A percentile compares a stretch with the other conserved stretches of the same genome.
Conservation (phyloP, 108 stramenopile species). For the Conticribra guillardii region DNA sequence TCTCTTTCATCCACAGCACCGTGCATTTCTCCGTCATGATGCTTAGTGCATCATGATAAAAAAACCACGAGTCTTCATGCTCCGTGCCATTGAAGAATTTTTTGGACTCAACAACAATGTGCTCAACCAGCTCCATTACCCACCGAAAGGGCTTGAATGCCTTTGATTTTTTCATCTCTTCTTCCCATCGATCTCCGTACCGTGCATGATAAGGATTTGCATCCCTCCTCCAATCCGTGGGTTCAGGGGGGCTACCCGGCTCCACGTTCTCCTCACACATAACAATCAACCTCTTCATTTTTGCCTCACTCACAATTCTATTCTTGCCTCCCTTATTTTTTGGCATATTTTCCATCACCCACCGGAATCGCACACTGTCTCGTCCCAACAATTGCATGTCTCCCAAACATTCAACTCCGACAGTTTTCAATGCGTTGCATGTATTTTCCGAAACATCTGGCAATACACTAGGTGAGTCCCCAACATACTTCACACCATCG, state of each 20-base stretch:
- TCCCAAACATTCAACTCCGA: no score
- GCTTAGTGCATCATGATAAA: slow-evolving; percentile 27
- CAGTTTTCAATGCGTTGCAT: no score
- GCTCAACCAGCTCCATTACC: slow-evolving; percentile 14
- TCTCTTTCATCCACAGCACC: slow-evolving; percentile 16
- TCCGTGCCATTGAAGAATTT: neutral
- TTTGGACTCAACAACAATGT: slow-evolving; percentile 5
- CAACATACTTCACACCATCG: no score
- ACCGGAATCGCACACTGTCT: no score
- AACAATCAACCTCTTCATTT: no score
- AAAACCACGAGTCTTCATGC: slow-evolving; percentile 1
- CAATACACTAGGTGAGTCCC: neutral
- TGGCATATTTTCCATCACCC: no score
- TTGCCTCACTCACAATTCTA: no score
- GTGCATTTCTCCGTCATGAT: slow-evolving; percentile 6
- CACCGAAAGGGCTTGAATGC: neutral
- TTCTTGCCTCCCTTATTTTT: no score
- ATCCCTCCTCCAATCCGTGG: neutral
- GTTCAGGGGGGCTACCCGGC: neutral
- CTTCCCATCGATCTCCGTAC: neutral
- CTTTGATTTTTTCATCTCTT: neutral
- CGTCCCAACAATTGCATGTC: no score
- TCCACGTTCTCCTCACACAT: neutral
- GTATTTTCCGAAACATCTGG: neutral
- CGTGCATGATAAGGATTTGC: slow-evolving; percentile 7